These are phyloP conservation scores for Xylariomycetidae sp. DNA, from an alignment of 2,329 filamentous ascomycete species.

Conservation along the genomic window DNA sequence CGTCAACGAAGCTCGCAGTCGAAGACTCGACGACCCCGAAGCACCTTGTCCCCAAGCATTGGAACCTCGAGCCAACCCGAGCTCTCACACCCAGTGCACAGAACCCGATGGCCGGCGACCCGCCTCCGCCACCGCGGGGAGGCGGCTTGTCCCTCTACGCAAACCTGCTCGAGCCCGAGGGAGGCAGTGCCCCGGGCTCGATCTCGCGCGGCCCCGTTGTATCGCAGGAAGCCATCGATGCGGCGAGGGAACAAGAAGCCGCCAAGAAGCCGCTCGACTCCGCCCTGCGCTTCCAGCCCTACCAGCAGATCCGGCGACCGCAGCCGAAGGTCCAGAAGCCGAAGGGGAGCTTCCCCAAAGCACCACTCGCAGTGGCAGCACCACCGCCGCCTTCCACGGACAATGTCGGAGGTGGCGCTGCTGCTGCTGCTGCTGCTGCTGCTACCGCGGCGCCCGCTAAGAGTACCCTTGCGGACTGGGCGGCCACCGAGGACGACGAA, in stretches of 20 bases:
- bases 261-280: slow-evolving; percentile 59
- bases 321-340: slow-evolving; percentile 54
- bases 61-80: too few relatives aligned
- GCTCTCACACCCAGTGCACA: too few relatives aligned
- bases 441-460: slow-evolving; percentile 44
- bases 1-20: too few relatives aligned
- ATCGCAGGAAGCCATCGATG: slow-evolving; percentile 53
- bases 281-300: slow-evolving; percentile 76
- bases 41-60: too few relatives aligned
- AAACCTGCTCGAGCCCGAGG: slow-evolving; percentile 65
- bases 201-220: slow-evolving; percentile 71
- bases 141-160: slow-evolving; percentile 72
- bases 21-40: too few relatives aligned
- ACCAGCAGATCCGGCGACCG: slow-evolving; percentile 60
- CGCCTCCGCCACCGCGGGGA: slow-evolving; percentile 32
- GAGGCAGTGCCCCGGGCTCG: slow-evolving; percentile 46
- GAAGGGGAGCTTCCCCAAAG: slow-evolving; percentile 54
- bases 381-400: slow-evolving; percentile 27
- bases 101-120: slow-evolving; percentile 21
- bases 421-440: slow-evolving; percentile 12
- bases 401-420: slow-evolving; percentile 13
- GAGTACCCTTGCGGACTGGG: slow-evolving; percentile 75
- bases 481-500: slow-evolving; percentile 70
- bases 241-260: slow-evolving; percentile 38
- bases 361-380: too few relatives aligned